Evolutionary conservation across 768 basidiomycete species (phyloP).

Genomic region (Xerocomus potaroensis): DNA sequence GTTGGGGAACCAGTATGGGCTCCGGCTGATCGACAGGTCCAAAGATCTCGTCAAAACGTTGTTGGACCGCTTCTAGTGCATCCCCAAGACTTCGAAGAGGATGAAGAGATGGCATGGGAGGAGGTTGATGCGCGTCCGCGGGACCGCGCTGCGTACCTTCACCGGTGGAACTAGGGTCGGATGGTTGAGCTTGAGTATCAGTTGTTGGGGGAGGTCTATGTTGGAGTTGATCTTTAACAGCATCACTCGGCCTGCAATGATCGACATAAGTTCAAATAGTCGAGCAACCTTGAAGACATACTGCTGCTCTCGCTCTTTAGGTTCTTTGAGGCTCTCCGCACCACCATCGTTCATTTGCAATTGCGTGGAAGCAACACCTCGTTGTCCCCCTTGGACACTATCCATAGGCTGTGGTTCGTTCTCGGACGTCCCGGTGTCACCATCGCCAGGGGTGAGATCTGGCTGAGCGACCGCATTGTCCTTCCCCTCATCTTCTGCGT

Average conservation of each 20-base stretch:
- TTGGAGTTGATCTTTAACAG: slow-evolving; percentile 7
- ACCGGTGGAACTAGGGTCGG: slow-evolving; percentile 33
- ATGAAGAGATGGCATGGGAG: slow-evolving; percentile 37
- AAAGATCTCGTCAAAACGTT: slow-evolving; percentile 81
- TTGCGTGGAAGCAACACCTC: slow-evolving; percentile 13
- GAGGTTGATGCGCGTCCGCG: slow-evolving; percentile 37
- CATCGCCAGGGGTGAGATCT: slow-evolving; percentile 32
- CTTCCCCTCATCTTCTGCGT: slow-evolving; percentile 27
- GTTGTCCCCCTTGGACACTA: slow-evolving; percentile 19
- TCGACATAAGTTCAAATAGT: neutral
- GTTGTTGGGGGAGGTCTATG: slow-evolving; percentile 1
- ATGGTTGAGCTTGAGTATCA: slow-evolving; percentile 7
- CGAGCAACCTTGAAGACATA: slow-evolving; percentile 8
- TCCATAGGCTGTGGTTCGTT: slow-evolving; percentile 17
- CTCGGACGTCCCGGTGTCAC: slow-evolving; percentile 15
- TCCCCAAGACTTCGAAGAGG: slow-evolving; percentile 81
- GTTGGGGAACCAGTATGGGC: slow-evolving; percentile 34
- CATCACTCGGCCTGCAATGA: slow-evolving; percentile 10
- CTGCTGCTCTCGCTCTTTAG: slow-evolving; percentile 7
- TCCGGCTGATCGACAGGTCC: slow-evolving; percentile 35
- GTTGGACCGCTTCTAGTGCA: slow-evolving; percentile 72
- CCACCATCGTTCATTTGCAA: slow-evolving; percentile 10
- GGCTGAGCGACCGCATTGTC: slow-evolving; percentile 32
- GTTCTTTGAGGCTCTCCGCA: slow-evolving; percentile 26
- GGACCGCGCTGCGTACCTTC: slow-evolving; percentile 46